These are phyloP conservation scores for Lantana camara DNA, from an alignment of 257 asterid species.

Conservation along the genomic window DNA sequence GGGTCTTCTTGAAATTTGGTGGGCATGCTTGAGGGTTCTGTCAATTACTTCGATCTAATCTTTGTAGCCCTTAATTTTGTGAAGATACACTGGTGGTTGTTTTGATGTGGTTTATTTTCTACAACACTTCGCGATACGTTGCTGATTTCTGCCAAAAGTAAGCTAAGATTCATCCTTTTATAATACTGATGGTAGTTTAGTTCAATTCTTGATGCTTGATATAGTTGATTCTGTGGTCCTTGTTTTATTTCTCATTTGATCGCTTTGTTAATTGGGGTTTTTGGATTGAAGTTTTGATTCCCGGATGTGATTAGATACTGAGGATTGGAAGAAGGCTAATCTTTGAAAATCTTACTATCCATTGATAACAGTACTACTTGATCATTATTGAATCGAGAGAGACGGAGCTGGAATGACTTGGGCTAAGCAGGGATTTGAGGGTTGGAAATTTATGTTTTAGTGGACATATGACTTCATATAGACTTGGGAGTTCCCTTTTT, in stretches of 20 bases:
- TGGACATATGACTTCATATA: too few species aligned
- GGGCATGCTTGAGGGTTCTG: neutral
- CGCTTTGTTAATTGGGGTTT: neutral
- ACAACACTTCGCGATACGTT: constrained; percentile 57
- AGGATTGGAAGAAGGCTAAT: too few species aligned
- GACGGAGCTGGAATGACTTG: too few species aligned
- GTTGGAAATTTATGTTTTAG: too few species aligned
- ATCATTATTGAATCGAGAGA: too few species aligned
- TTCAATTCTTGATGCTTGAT: neutral
- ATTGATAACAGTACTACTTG: too few species aligned
- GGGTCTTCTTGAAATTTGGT: neutral
- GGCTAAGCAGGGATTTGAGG: too few species aligned
- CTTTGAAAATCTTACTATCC: too few species aligned
- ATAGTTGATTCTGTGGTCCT: neutral
- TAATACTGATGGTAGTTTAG: neutral
- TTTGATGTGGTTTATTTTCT: constrained; percentile 74
- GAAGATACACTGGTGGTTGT: constrained; percentile 65
- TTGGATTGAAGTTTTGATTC: constrained; percentile 1
- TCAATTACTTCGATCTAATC: constrained; percentile 15
- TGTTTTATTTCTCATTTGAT: neutral
- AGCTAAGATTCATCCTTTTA: neutral
- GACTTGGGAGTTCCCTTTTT: too few species aligned
- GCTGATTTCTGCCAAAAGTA: constrained; percentile 56
- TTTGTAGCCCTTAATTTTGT: constrained; percentile 37
- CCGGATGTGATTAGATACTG: neutral